These are phyloP conservation scores for Patellifolia procumbens DNA, from an alignment of 179 eudicot genomes.

Conservation along the genomic window DNA sequence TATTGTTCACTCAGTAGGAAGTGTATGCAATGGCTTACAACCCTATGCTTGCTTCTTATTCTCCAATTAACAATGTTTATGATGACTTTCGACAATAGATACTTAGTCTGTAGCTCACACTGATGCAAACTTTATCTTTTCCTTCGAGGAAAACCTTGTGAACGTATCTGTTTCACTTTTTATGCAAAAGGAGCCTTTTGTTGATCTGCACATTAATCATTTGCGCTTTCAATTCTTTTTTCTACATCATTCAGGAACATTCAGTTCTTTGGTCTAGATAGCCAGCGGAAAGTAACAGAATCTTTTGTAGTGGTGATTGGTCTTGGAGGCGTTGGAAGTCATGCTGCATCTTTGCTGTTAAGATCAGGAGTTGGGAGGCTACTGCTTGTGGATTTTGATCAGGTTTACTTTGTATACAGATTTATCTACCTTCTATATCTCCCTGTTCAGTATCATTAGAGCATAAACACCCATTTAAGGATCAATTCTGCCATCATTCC, in stretches of 20 bases:
- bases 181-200: neutral
- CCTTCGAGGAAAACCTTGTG: neutral
- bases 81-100: neutral
- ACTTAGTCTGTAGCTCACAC: neutral
- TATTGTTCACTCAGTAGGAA: too few species aligned
- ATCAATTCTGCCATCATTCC: neutral
- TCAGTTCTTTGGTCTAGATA: slow-evolving; percentile 87
- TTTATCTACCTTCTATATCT: slow-evolving; percentile 1
- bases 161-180: neutral
- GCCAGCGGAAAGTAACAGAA: slow-evolving; percentile 70
- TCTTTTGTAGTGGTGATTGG: slow-evolving; percentile 95
- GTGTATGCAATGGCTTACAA: too few species aligned
- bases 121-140: neutral
- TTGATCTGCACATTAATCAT: slow-evolving; percentile 9
- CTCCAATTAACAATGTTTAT: neutral
- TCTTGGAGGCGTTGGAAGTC: slow-evolving; percentile 99
- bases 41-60: neutral
- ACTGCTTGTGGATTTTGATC: slow-evolving; percentile 96
- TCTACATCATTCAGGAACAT: slow-evolving; percentile 61
- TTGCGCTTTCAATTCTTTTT: slow-evolving; percentile 12
- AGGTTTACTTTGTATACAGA: slow-evolving; percentile 47
- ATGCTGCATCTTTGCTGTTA: slow-evolving; percentile 97
- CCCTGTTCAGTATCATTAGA: neutral
- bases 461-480: neutral
- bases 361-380: slow-evolving; percentile 96